Percentiles rank a stretch among this genome's conserved stretches.
phyloP scores from a whole-genome alignment of 306 rosid genomes.

The Boehmeria nivea region DNA sequence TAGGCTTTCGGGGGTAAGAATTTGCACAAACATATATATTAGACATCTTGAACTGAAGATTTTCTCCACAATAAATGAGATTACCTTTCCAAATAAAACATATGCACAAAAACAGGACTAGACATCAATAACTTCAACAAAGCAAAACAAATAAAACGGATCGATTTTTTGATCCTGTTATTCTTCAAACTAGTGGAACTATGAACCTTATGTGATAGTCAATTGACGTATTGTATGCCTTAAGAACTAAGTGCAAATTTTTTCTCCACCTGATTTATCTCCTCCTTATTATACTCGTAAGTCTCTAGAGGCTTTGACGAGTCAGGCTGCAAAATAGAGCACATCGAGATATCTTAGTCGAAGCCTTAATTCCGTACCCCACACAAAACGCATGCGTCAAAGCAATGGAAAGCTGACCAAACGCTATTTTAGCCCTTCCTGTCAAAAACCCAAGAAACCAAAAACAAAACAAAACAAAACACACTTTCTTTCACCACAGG shows the following conservation, averaged over 20 bases:
- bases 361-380: not conserved
- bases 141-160: no score
- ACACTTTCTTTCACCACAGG: not conserved
- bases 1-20: not conserved
- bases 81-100: no score
- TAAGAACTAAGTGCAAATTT: slow-evolving; percentile 2
- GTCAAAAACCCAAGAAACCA: not conserved
- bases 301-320: slow-evolving; percentile 62
- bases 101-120: no score
- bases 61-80: no score
- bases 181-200: no score
- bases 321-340: slow-evolving; percentile 47
- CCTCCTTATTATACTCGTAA: slow-evolving; percentile 75
- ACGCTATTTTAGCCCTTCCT: not conserved
- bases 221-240: no score
- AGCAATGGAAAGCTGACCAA: slow-evolving; percentile 1
- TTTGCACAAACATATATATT: not conserved
- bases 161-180: no score
- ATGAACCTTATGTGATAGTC: no score
- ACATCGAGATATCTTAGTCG: not conserved
- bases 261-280: slow-evolving; percentile 78
- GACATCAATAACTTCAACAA: no score
- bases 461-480: not conserved
- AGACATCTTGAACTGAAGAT: no score
- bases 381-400: not conserved